Percentiles rank a stretch among this genome's conserved stretches.
These are phyloP conservation scores for Anastatica hierochuntica DNA, from an alignment of 345 rosid species.

Conservation along the genomic window DNA sequence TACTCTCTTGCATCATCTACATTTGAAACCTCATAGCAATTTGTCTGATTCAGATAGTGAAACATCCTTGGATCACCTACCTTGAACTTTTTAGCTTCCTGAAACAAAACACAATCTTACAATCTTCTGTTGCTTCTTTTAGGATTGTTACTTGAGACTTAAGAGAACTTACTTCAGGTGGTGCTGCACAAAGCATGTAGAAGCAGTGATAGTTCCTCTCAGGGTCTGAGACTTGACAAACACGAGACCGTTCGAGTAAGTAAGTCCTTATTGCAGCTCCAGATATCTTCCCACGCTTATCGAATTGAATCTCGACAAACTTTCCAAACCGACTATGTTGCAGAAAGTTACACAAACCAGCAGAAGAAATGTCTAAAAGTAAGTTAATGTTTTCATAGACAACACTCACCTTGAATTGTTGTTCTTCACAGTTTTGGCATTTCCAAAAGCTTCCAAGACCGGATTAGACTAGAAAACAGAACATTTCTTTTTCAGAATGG, in stretches of 20 bases:
- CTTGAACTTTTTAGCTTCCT: conserved; percentile 61
- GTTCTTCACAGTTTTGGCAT: conserved; percentile 80
- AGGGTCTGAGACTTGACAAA: conserved; percentile 69
- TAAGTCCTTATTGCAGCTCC: conserved; percentile 83
- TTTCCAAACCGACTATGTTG: conserved; percentile 71
- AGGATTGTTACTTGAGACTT: conserved; percentile 5
- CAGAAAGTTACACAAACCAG: not conserved
- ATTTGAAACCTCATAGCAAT: conserved; percentile 52
- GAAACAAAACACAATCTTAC: conserved; percentile 12
- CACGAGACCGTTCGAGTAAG: conserved; percentile 73
- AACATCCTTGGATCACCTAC: conserved; percentile 57
- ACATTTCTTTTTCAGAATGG: conserved; percentile 1
- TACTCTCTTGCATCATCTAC: conserved; percentile 70
- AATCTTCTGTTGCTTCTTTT: not conserved
- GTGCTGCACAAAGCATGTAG: conserved; percentile 68
- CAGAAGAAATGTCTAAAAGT: not conserved
- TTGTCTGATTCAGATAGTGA: conserved; percentile 62
- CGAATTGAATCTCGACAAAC: conserved; percentile 87
- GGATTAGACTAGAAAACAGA: conserved; percentile 63
- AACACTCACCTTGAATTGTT: conserved; percentile 87
- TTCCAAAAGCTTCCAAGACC: conserved; percentile 90
- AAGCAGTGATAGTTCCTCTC: conserved; percentile 79
- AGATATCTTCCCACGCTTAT: conserved; percentile 70
- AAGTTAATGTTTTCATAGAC: not conserved
- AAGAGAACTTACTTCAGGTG: conserved; percentile 47